Base-by-base conservation (phyloP, 768 basidiomycete species). In the Kwoniella bestiolae region DNA sequence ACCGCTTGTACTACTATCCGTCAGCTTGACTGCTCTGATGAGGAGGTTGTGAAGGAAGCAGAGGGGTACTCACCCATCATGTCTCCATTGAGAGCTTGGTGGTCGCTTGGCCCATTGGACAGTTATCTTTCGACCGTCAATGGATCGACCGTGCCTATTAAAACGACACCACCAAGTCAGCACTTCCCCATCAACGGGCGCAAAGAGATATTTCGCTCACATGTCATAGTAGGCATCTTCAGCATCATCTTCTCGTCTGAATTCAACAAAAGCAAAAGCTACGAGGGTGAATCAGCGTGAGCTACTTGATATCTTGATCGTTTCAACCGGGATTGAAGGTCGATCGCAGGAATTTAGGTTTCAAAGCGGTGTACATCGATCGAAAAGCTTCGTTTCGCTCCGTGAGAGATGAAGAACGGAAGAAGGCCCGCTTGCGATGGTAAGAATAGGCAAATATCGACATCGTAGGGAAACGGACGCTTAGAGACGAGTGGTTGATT, bases 211-310 rank as follows among this genome's bases (percentile, higher is more conserved):
- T 41, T 14, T 18, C 41, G 82, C 88, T 66, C 79, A 91, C 90
- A 91, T 91, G 65, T 91, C 89, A 76, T 90, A 87, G 80, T 91
- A 91, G 29, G 90, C 90, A 69, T 90, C 89, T 74, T 91, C 90
- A 21, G 90, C 90, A 74, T 91, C 90, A 45, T 88, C 87, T 52
- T 85, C 84, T 74, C 86, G 87, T 78, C 89, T 87, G 76, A 91
- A 92, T 80, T 92, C 90, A 78, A 92, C 87, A 81, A 92, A 92
- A 63, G 90, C 91, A 81, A 91, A 92, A 83, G 91, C 91, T 84
- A 63, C 58, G 41, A 67, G 69, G 21, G 26, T 28, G 6, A 23
- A n/a, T 29, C 14, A 23, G 53, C 38, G 63, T 64, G 41, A 64
- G 63, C 63, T 46, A 38, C 31, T 51, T 38, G 41, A 45, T 41